Conservation (phyloP, 805 yeast genomes). For the Metschnikowia baotianmanensis region DNA sequence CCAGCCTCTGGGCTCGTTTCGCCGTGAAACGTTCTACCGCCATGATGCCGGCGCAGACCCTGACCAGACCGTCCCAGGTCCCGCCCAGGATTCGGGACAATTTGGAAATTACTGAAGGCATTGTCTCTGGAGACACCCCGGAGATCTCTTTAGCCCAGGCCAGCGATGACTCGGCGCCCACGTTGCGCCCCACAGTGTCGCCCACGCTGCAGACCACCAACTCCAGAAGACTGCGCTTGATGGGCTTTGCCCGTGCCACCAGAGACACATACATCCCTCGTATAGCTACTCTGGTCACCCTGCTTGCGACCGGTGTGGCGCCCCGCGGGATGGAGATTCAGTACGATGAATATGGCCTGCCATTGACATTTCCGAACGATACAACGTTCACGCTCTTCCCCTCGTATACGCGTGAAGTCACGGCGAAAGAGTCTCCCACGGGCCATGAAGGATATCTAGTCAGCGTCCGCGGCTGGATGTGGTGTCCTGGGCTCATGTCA, state of each 20-base stretch:
- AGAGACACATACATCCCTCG: conserved; percentile 58
- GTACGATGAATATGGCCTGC: conserved; percentile 19
- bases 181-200: conserved; percentile 6
- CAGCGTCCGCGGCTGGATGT: conserved; percentile 70
- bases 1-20: conserved; percentile 17
- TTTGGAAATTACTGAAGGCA: neutral
- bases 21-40: conserved; percentile 15
- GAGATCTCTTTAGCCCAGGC: neutral
- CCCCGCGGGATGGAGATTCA: conserved; percentile 18
- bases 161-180: conserved; percentile 4
- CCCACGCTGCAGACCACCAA: conserved; percentile 6
- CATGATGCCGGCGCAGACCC: conserved; percentile 10
- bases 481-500: conserved; percentile 66
- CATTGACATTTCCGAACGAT: conserved; percentile 47
- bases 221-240: conserved; percentile 45
- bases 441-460: conserved; percentile 43
- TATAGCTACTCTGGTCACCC: conserved; percentile 46
- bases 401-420: conserved; percentile 31
- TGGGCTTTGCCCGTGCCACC: conserved; percentile 53
- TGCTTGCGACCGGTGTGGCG: conserved; percentile 47
- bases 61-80: neutral
- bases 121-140: neutral
- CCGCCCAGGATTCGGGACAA: neutral
- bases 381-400: conserved; percentile 55
- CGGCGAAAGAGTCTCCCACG: conserved; percentile 15